phyloP scores from a whole-genome alignment of 768 basidiomycete genomes.

The Lentinus tigrinus region DNA sequence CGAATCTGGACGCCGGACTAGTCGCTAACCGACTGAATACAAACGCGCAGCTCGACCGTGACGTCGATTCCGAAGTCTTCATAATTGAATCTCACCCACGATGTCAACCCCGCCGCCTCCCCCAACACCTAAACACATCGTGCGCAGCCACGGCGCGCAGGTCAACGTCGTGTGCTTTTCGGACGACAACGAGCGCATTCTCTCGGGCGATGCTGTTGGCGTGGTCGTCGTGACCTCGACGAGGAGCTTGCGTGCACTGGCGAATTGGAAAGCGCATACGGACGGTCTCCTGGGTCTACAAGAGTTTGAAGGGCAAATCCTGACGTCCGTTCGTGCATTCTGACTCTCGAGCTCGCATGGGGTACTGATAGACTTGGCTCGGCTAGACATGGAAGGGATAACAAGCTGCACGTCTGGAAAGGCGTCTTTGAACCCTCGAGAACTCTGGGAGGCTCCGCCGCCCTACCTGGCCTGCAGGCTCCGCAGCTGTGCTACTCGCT shows the following conservation, averaged over 20 bases:
- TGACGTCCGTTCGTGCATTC: conserved; percentile 64
- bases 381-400: conserved; percentile 78
- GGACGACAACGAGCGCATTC: conserved; percentile 72
- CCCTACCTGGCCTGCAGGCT: conserved; percentile 43
- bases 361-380: not conserved
- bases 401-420: conserved; percentile 78
- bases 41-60: too few relatives aligned
- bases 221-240: conserved; percentile 77
- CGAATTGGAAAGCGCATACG: conserved; percentile 77
- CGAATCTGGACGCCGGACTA: too few relatives aligned
- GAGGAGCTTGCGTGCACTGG: conserved; percentile 66
- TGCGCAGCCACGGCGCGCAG: conserved; percentile 70
- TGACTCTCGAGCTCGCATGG: not conserved
- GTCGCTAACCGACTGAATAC: too few relatives aligned
- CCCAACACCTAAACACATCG: conserved; percentile 67
- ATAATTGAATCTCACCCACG: not conserved
- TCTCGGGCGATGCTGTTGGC: conserved; percentile 84
- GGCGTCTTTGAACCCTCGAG: conserved; percentile 34
- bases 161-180: conserved; percentile 65
- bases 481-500: conserved; percentile 65
- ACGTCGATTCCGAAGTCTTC: too few relatives aligned
- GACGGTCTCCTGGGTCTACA: conserved; percentile 76
- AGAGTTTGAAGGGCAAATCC: conserved; percentile 63
- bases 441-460: conserved; percentile 58
- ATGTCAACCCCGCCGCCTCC: conserved; percentile 14